Evolutionary conservation across 495 filamentous ascomycete genomes (phyloP).

Genomic region (Hypoxylon fuscum): DNA sequence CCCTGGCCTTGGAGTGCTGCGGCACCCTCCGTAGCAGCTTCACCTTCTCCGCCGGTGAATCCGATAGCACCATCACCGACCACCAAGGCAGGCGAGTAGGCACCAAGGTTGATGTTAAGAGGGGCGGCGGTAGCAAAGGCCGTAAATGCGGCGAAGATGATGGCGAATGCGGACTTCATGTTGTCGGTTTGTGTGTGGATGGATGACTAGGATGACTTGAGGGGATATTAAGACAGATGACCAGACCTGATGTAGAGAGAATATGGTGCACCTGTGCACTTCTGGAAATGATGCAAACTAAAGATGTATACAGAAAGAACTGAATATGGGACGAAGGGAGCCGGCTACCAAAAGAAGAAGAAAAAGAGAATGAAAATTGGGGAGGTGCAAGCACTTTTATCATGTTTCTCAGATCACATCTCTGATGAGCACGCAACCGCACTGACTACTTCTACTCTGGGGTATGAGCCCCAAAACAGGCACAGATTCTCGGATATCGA

Average conservation of each 20-base stretch:
- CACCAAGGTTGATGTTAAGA: constrained; percentile 67
- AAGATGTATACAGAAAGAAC: constrained; percentile 6
- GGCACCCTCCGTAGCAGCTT: constrained; percentile 37
- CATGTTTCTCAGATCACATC: constrained; percentile 18
- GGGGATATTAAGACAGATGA: constrained; percentile 6
- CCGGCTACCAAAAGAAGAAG: constrained; percentile 12
- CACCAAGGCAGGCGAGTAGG: constrained; percentile 66
- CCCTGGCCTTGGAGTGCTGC: constrained; percentile 15
- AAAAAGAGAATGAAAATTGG: constrained; percentile 1
- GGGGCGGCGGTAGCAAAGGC: constrained; percentile 48
- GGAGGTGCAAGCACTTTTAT: constrained; percentile 20
- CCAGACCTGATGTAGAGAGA: constrained; percentile 1
- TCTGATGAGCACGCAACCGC: constrained; percentile 4
- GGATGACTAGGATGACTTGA: background rate
- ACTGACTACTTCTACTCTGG: background rate
- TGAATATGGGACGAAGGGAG: constrained; percentile 15
- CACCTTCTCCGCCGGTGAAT: constrained; percentile 53
- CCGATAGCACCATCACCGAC: constrained; percentile 67
- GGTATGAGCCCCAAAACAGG: constrained; percentile 6
- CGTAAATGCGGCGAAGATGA: constrained; percentile 30
- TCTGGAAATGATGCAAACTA: constrained; percentile 7
- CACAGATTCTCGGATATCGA: background rate
- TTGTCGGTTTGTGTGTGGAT: constrained; percentile 9
- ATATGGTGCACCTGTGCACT: constrained; percentile 43
- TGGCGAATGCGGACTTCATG: constrained; percentile 36